Conservation (phyloP, 371 early-diverging fungal species). For the Mortierella sp. region DNA sequence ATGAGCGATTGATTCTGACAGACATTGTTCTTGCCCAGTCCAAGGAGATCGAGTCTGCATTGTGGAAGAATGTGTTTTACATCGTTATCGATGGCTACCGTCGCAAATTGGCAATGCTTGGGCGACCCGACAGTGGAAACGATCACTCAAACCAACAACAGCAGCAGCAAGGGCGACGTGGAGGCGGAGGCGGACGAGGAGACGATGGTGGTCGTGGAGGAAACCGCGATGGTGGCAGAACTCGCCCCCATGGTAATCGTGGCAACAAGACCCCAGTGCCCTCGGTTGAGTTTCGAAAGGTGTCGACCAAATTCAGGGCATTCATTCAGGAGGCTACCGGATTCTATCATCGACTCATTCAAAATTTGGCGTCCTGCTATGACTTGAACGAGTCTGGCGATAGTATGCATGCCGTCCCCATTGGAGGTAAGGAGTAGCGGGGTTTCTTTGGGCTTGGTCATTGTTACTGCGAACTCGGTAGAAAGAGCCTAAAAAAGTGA, state of each 20-base stretch:
- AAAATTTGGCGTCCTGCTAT: conserved; percentile 58
- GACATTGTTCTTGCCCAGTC: conserved; percentile 60
- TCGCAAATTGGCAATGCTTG: conserved; percentile 59
- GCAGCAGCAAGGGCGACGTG: conserved; percentile 19
- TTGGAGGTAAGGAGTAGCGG: conserved; percentile 20
- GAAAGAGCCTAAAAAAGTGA: not conserved
- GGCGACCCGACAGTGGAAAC: conserved; percentile 22
- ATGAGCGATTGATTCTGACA: conserved; percentile 58
- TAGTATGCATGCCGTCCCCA: conserved; percentile 30
- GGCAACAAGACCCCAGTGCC: conserved; percentile 43
- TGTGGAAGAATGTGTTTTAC: conserved; percentile 72
- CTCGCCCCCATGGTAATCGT: conserved; percentile 40
- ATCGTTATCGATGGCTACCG: conserved; percentile 70
- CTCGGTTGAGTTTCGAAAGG: conserved; percentile 49
- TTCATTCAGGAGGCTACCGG: conserved; percentile 69
- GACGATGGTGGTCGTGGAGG: conserved; percentile 24
- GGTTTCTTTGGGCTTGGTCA: not conserved
- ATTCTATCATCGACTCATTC: conserved; percentile 67
- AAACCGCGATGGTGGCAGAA: conserved; percentile 29
- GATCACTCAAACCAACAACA: not conserved
- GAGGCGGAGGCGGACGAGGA: conserved; percentile 26
- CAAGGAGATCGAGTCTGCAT: conserved; percentile 64
- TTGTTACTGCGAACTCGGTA: not conserved
- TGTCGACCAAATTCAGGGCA: conserved; percentile 62
- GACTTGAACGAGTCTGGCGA: conserved; percentile 48